Percentiles rank a stretch among this genome's conserved stretches.
phyloP scores from a whole-genome alignment of 352 stramenopile species.

The Globisporangium apiculatum region DNA sequence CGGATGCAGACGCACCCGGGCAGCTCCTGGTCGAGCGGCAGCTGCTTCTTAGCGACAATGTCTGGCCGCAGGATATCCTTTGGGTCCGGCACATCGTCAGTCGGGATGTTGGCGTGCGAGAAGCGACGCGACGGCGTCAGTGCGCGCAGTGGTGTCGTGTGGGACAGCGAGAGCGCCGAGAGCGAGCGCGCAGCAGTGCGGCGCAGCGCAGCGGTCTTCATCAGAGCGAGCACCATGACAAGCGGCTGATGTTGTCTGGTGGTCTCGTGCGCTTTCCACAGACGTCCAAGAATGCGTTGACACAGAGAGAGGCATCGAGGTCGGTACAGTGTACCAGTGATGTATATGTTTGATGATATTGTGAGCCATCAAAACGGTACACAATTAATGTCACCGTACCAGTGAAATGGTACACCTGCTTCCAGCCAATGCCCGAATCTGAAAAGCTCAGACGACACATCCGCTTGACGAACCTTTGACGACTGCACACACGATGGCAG shows the following conservation, averaged over 20 bases:
- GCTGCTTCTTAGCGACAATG: conserved; percentile 34
- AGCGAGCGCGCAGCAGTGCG: conserved; percentile 15
- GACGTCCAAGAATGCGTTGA: too few species aligned
- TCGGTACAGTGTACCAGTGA: not conserved
- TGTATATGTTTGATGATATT: not conserved
- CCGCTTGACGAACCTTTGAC: not conserved
- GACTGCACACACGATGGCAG: conserved; percentile 7
- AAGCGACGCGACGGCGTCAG: conserved; percentile 28
- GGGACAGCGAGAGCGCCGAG: conserved; percentile 2
- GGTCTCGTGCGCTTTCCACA: too few species aligned
- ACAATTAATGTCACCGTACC: not conserved
- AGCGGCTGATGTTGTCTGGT: conserved; percentile 9
- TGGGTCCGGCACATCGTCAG: conserved; percentile 18
- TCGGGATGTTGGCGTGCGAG: conserved; percentile 24
- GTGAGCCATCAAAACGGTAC: not conserved
- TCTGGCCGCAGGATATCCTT: conserved; percentile 57
- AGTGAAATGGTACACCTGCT: not conserved
- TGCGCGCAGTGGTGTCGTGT: not conserved
- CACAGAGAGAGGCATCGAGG: not conserved
- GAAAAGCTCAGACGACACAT: not conserved
- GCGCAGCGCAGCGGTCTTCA: conserved; percentile 15
- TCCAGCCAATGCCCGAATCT: not conserved
- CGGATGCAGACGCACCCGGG: conserved; percentile 19
- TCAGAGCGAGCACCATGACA: conserved; percentile 22
- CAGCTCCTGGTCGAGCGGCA: conserved; percentile 54